A percentile compares a stretch with the other conserved stretches of the same genome.
phyloP scores from a whole-genome alignment of 257 asterid species.

The Asclepias syriaca region DNA sequence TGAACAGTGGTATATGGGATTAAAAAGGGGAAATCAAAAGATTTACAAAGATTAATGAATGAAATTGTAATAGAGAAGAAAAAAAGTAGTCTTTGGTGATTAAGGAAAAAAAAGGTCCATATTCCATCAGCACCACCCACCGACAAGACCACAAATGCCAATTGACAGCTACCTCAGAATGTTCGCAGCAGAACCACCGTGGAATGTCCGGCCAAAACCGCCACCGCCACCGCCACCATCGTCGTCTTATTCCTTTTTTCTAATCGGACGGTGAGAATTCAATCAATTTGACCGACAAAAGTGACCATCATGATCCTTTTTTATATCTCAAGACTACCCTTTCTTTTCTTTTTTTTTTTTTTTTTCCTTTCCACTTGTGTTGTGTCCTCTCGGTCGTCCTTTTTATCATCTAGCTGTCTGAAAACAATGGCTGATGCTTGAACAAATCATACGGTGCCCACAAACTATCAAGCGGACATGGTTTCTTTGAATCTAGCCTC shows the following conservation, averaged over 20 bases:
- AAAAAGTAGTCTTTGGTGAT: background rate
- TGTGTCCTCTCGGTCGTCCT: conserved; percentile 23
- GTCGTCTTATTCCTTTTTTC: background rate
- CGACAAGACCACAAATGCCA: conserved; percentile 15
- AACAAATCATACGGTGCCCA: conserved; percentile 80
- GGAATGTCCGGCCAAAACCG: conserved; percentile 10
- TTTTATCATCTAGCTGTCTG: conserved; percentile 41
- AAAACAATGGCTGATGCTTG: conserved; percentile 44
- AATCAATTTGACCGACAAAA: background rate
- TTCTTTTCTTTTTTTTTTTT: too few relatives aligned
- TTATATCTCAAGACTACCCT: conserved; percentile 24
- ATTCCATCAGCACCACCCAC: conserved; percentile 12
- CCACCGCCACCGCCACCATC: background rate
- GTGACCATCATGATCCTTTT: background rate
- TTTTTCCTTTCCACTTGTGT: conserved; percentile 15
- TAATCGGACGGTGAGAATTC: background rate
- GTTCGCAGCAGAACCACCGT: conserved; percentile 18
- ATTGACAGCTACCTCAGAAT: conserved; percentile 22
- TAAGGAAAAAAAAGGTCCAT: background rate
- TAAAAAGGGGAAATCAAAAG: background rate
- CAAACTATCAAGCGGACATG: conserved; percentile 71
- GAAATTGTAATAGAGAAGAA: background rate
- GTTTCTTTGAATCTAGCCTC: conserved; percentile 60
- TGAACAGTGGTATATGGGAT: background rate
- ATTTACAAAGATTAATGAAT: conserved; percentile 6